Conservation (phyloP, 2,329 filamentous ascomycete genomes). For the Exophiala bonariae region DNA sequence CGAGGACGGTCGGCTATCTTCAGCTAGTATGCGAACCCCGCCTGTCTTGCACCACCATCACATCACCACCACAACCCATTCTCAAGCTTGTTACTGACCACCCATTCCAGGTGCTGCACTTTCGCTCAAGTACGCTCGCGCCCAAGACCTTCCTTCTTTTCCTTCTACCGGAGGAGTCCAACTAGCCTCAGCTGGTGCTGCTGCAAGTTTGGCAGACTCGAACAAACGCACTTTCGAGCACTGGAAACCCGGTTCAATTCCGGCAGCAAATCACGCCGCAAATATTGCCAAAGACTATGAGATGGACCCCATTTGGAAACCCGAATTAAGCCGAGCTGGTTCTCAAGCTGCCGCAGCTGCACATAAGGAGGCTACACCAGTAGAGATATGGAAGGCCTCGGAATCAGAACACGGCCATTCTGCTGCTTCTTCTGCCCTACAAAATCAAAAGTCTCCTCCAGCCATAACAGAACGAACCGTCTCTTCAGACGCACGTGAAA, state of each 20-base stretch:
- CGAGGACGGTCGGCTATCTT: slow-evolving; percentile 56
- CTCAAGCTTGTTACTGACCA: slow-evolving; percentile 18
- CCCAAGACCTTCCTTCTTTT: slow-evolving; percentile 72
- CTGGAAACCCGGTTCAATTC: slow-evolving; percentile 65
- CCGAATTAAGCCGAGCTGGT: slow-evolving; percentile 63
- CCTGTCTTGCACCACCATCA: not conserved
- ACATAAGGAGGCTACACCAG: slow-evolving; percentile 51
- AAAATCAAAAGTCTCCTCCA: slow-evolving; percentile 53
- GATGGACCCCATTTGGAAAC: slow-evolving; percentile 63
- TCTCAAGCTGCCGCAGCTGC: slow-evolving; percentile 75
- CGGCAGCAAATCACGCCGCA: slow-evolving; percentile 61
- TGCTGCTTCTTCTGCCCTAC: slow-evolving; percentile 65
- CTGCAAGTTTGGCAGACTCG: slow-evolving; percentile 71
- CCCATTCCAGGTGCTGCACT: slow-evolving; percentile 54
- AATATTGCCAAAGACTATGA: slow-evolving; percentile 61
- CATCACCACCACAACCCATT: not conserved
- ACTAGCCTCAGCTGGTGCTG: slow-evolving; percentile 67
- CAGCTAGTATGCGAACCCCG: slow-evolving; percentile 49
- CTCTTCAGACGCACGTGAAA: slow-evolving; percentile 56
- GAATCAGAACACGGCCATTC: slow-evolving; percentile 59
- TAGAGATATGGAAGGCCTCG: slow-evolving; percentile 53
- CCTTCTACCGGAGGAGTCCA: slow-evolving; percentile 61
- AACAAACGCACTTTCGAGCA: slow-evolving; percentile 65
- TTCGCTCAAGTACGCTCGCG: slow-evolving; percentile 69
- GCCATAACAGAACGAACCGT: slow-evolving; percentile 48